Evolutionary conservation across 2,329 filamentous ascomycete species (phyloP), one percentile per base, ranked within the genome.

Genomic region (Neobulgaria alba): DNA sequence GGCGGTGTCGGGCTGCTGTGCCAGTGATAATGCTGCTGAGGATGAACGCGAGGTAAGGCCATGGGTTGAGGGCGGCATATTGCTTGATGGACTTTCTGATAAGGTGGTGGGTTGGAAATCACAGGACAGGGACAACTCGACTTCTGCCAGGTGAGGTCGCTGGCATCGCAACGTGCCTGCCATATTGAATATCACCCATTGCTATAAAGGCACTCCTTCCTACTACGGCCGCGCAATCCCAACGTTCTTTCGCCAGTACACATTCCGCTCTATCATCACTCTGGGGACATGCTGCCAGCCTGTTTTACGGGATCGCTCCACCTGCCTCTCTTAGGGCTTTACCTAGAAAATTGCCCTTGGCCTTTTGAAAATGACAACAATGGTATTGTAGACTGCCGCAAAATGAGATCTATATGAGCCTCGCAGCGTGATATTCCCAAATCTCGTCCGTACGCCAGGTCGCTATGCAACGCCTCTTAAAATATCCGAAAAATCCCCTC

Each of bases 391-490:
- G 12, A 26, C 23, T 26, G 23, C 7, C 38, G 33, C 32, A 43
- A 35, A 48, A 51, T 41, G 47, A 56, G 43, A 56, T 57, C 54
- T 56, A 54, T 45, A 41, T 7, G 39, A 49, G 42, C 42, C 44
- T 44, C 36, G 49, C 48, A 46, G 42, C 42, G 36, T n/a, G 17
- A 36, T 52, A 43, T 53, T 45, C 47, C 40, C 45, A 48, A 51
- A 45, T 50, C 45, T 50, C 38, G 38, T 38, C 37, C 52, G 31
- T 49, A 58, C 56, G 57, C 58, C 58, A 43, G 38, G 47, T 58
- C 57, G 57, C 57, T 60, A 60, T 60, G 57, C 57, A 59, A 59
- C 53, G 52, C 56, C 56, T 41, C 34, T 43, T 38, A 10, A 5
- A 21, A 26, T 43, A 37, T 46, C 51, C 32, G 33, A 38, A 48